Evolutionary conservation across 2,329 filamentous ascomycete genomes (phyloP), one percentile per base, ranked within the genome.

Genomic region (Trichoderma brevicompactum): DNA sequence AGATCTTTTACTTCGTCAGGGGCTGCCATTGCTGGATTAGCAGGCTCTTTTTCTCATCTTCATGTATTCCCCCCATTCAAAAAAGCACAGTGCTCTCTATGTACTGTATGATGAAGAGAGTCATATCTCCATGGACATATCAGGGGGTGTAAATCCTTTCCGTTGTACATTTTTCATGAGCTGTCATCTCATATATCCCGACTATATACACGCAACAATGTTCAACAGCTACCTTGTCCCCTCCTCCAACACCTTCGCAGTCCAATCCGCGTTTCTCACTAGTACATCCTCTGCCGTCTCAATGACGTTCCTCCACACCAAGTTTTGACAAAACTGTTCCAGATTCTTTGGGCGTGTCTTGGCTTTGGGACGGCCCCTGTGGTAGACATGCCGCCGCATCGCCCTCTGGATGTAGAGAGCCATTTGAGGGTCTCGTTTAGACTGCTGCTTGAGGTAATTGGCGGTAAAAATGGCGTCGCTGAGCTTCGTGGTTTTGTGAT

Each of bases 391-490:
- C 44, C 65, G 70, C 46, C 72, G 73, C 5, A 79, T 69, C 6
- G 71, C 68, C 13, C 68, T 72, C 62, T 79, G 77, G 12, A 79
- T 70, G 55, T 74, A 68, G 12, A 75, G 70, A 12, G 76, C 77
- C 68, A 79, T 70, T 43, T 58, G 55, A 7, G 74, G 68, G 49
- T 79, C 77, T 23, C 77, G 72, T 60, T 75, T 75, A 1, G 73
- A 74, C 63, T 79, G 77, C 62, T 78, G 75, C 61, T 68, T 72
- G 56, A 79, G 72, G 60, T 79, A 79, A 23, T 69, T 71, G 15
- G 67, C 66, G 32, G 70, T 69, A 56, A 79, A 79, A 9, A 66
- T 63, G 15, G 69, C 70, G 38, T 79, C 77, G n/a, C 67, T 40
- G 46, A 73, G 67, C 32, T 46, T 53, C 2, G 76, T 78, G 6